Percentiles rank a stretch among this genome's conserved stretches.
Conservation (phyloP, 2,329 filamentous ascomycete genomes). For the Sclerotinia minor region DNA sequence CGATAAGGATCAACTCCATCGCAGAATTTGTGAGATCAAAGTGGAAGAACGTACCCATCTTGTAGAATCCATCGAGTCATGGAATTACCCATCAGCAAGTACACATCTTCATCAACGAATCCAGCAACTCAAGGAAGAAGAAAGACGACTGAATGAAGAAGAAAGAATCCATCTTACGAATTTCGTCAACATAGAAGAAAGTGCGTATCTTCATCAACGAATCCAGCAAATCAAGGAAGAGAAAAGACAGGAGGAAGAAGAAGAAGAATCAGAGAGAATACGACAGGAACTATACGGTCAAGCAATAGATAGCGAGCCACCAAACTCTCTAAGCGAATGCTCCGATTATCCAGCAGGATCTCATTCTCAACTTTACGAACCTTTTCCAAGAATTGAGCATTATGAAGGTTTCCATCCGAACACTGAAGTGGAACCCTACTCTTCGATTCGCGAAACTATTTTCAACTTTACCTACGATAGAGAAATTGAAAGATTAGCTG, state of each 20-base stretch:
- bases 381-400: neutral
- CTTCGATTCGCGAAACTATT: neutral
- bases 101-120: no score
- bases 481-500: neutral
- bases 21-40: neutral
- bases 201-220: neutral
- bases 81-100: no score
- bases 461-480: neutral
- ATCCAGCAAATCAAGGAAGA: no score
- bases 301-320: conserved; percentile 13
- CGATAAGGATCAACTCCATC: neutral
- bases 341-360: neutral
- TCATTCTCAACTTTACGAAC: neutral
- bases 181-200: no score
- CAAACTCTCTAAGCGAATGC: conserved; percentile 7
- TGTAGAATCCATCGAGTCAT: no score
- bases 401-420: neutral
- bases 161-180: neutral
- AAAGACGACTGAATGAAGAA: no score
- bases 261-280: neutral
- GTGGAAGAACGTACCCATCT: no score
- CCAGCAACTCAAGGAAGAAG: neutral
- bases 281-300: neutral
- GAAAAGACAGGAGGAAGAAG: neutral
- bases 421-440: neutral